Evolutionary conservation across 345 rosid species (phyloP).

Genomic region (Corchorus olitorius): DNA sequence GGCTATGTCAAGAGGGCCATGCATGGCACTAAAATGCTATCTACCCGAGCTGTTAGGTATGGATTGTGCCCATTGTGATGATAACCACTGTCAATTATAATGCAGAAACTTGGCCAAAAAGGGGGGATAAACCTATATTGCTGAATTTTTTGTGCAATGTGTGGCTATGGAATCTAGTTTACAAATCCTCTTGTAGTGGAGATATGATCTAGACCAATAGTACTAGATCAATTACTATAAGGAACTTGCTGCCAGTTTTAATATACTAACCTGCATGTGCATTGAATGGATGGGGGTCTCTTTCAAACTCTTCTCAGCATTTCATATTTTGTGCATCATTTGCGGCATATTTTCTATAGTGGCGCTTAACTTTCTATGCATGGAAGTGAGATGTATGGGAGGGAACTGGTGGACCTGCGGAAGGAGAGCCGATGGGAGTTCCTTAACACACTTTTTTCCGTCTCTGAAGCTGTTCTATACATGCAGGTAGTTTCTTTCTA

Average conservation of each 20-base stretch:
- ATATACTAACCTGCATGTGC: constrained; percentile 4
- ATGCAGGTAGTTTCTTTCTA: constrained; percentile 64
- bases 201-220: neutral
- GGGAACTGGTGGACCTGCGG: constrained; percentile 92
- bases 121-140: neutral
- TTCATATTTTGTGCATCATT: constrained; percentile 24
- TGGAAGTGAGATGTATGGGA: constrained; percentile 89
- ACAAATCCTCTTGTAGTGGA: neutral
- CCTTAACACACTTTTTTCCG: constrained; percentile 91
- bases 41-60: constrained; percentile 88
- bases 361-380: constrained; percentile 43
- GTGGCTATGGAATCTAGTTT: neutral
- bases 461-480: constrained; percentile 93
- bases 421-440: constrained; percentile 91
- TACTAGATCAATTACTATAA: neutral
- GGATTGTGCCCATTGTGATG: constrained; percentile 12
- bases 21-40: constrained; percentile 92
- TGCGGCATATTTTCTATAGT: constrained; percentile 39
- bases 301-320: neutral
- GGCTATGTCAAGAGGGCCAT: constrained; percentile 93
- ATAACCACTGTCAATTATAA: constrained; percentile 2
- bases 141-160: neutral
- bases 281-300: neutral
- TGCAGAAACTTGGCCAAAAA: neutral
- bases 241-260: neutral